Percentiles rank a stretch among this genome's conserved stretches.
phyloP scores from a whole-genome alignment of 2,329 filamentous ascomycete genomes.

The Dothideomycetidae sp. region DNA sequence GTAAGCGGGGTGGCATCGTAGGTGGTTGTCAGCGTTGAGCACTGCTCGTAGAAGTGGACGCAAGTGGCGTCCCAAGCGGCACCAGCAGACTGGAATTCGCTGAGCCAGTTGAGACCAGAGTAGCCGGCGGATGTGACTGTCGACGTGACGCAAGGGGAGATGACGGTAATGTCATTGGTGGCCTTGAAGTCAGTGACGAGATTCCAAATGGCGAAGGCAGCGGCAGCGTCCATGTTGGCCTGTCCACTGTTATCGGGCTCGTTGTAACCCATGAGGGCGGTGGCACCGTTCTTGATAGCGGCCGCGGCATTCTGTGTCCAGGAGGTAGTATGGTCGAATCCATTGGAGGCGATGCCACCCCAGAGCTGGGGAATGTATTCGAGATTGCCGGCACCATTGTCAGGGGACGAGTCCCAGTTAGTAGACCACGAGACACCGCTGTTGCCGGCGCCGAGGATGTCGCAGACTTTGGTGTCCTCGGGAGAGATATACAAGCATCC shows the following conservation, averaged over 20 bases:
- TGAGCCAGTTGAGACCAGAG: constrained; percentile 44
- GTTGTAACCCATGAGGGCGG: constrained; percentile 53
- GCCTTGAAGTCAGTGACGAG: constrained; percentile 42
- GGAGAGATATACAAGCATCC: constrained; percentile 20
- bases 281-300: constrained; percentile 41
- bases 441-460: constrained; percentile 32
- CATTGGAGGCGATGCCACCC: constrained; percentile 25
- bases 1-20: constrained; percentile 33
- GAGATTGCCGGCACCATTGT: constrained; percentile 29
- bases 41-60: constrained; percentile 49
- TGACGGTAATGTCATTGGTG: constrained; percentile 36
- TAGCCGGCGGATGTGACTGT: constrained; percentile 38
- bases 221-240: constrained; percentile 40
- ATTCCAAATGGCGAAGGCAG: constrained; percentile 40
- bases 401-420: constrained; percentile 45
- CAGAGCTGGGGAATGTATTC: constrained; percentile 56
- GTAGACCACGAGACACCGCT: constrained; percentile 46
- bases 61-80: constrained; percentile 46
- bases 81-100: constrained; percentile 40
- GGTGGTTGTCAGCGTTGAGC: constrained; percentile 29
- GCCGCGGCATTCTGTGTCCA: constrained; percentile 40
- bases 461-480: constrained; percentile 47
- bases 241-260: constrained; percentile 52
- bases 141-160: constrained; percentile 44
- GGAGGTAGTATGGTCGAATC: constrained; percentile 29